Evolutionary conservation across 2,329 filamentous ascomycete species (phyloP), one percentile per base, ranked within the genome.

Genomic region (Hypomyces perniciosus): DNA sequence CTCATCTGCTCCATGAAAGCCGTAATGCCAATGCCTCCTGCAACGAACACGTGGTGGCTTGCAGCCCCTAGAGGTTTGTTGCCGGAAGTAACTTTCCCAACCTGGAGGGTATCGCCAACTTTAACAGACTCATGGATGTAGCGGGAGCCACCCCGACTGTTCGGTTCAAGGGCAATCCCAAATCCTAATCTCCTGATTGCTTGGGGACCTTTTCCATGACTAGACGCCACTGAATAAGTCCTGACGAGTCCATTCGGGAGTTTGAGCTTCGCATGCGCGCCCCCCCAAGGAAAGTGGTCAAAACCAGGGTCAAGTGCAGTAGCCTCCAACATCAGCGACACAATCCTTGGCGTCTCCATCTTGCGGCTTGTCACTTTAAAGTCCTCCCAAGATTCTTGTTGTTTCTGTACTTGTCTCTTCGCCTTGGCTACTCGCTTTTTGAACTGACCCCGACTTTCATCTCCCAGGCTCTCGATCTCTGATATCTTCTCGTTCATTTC

Each of bases 21-120:
- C 2, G 84, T 86, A 54, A 86, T 77, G 1, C 83, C 84, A 30
- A 86, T 80, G 0, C 83, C 84, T 8, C 79, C 83, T 0, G 75
- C 80, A 30, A 87, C 76, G 58, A 85, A 80, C 37, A 86, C 70
- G 55, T 85, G 82, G 45, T 78, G 72, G 55, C 78, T 80, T 6
- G 78, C 78, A 1, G 72, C 66, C 2, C 52, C 60, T 0, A 68
- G 69, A 2, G 74, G 63, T 2, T 72, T 72, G 27, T 83, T 72
- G 39, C 73, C 77, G 0, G 66, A 61, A 0, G 74, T 79, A 30
- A 83, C 72, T 31, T 72, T 71, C 2, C 76, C 73, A 1, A 80
- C 73, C 7, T 73, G 69, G 6, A 86, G 56, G 3, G 69, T 56
- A 51, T 80, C 75, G 1, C 79, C 80, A 1, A 72, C 65, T 0